Evolutionary conservation across 768 basidiomycete species (phyloP).

Genomic region (Hypsizygus marmoreus): DNA sequence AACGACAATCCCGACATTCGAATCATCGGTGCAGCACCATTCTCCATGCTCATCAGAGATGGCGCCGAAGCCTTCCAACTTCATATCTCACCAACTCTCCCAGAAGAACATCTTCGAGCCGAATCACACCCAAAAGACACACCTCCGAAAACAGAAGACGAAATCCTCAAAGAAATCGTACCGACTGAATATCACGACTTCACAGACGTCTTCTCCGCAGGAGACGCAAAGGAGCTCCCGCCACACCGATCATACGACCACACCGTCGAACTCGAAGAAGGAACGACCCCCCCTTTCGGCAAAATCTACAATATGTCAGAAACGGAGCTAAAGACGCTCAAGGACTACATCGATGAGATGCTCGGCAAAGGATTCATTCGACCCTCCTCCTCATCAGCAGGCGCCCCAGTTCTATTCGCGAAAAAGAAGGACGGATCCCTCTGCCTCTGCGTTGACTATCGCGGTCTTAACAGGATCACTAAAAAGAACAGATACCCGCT

Average conservation of each 20-base stretch:
- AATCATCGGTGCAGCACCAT: too few species aligned
- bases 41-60: too few species aligned
- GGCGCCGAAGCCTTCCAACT: background rate
- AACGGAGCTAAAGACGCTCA: slow-evolving; percentile 23
- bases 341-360: slow-evolving; percentile 29
- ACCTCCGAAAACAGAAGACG: background rate
- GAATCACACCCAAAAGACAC: too few species aligned
- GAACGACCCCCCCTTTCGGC: slow-evolving; percentile 9
- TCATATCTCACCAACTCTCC: background rate
- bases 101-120: background rate
- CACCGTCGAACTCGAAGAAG: slow-evolving; percentile 34
- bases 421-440: slow-evolving; percentile 20
- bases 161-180: background rate
- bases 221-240: slow-evolving; percentile 26
- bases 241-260: slow-evolving; percentile 30
- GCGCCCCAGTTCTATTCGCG: slow-evolving; percentile 27
- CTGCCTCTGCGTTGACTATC: slow-evolving; percentile 24
- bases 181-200: too few species aligned
- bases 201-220: slow-evolving; percentile 25
- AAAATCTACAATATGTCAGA: slow-evolving; percentile 29
- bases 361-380: slow-evolving; percentile 30
- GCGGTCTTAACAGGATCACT: slow-evolving; percentile 30
- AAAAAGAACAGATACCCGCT: slow-evolving; percentile 38
- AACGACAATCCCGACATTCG: too few species aligned
- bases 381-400: slow-evolving; percentile 18